Percentiles rank a stretch among this genome's conserved stretches.
These are phyloP conservation scores for Durio zibethinus DNA, from an alignment of 345 rosid species.

Conservation along the genomic window DNA sequence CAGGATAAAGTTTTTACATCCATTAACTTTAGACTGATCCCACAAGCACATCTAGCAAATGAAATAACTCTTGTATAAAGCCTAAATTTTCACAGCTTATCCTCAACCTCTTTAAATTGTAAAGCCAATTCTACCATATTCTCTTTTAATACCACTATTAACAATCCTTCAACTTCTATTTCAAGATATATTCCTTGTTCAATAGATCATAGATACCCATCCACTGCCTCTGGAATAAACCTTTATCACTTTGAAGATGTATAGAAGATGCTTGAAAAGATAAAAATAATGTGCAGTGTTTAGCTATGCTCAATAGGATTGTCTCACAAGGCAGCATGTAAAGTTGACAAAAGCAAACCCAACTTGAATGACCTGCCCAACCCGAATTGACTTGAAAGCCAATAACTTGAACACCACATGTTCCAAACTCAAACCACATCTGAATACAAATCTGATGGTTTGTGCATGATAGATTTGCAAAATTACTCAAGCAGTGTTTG, in stretches of 20 bases:
- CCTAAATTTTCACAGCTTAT: neutral
- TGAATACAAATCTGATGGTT: neutral
- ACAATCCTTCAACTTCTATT: neutral
- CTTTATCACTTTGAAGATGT: neutral
- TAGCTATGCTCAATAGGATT: neutral
- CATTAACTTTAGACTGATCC: neutral
- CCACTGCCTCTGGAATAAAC: neutral
- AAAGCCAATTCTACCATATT: conserved; percentile 1
- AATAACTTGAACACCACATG: neutral
- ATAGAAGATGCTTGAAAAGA: neutral
- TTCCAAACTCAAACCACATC: neutral
- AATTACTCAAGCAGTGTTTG: no score
- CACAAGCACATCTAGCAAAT: neutral
- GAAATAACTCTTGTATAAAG: neutral
- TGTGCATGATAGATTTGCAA: neutral
- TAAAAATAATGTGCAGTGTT: neutral
- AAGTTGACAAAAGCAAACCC: neutral
- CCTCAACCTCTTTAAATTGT: neutral
- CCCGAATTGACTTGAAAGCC: neutral
- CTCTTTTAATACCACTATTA: neutral
- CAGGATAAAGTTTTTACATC: neutral
- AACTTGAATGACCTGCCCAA: neutral
- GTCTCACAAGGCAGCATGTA: neutral
- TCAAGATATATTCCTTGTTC: neutral
- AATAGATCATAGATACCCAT: neutral